A percentile compares a stretch with the other conserved stretches of the same genome.
phyloP scores from a whole-genome alignment of 805 yeast genomes.

The Myxozyma mucilagina region DNA sequence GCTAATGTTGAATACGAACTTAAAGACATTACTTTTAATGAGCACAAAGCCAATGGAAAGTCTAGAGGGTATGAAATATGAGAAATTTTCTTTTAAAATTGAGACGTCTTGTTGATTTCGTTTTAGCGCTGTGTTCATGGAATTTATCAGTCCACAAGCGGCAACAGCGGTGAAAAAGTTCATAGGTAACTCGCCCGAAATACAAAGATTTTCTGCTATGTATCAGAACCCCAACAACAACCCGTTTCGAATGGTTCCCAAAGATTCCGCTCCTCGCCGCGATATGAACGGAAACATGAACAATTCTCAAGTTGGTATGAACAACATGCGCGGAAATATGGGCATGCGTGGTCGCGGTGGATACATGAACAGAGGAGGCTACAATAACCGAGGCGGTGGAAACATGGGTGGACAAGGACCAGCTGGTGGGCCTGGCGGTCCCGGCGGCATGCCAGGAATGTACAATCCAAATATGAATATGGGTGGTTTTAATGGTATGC shows the following conservation, averaged over 20 bases:
- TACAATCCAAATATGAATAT: conserved; percentile 12
- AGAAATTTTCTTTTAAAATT: background rate
- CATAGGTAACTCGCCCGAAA: conserved; percentile 6
- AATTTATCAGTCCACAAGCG: conserved; percentile 28
- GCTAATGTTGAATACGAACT: conserved; percentile 30
- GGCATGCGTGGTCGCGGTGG: conserved; percentile 27
- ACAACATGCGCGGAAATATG: conserved; percentile 7
- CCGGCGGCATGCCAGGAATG: conserved; percentile 17
- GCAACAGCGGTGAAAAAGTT: conserved; percentile 27
- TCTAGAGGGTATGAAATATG: conserved; percentile 28
- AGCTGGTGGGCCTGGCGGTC: conserved; percentile 15
- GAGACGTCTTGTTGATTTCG: background rate
- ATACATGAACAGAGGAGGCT: conserved; percentile 4
- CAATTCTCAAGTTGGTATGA: background rate
- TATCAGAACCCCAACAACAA: conserved; percentile 24
- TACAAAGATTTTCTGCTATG: background rate
- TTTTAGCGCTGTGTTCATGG: conserved; percentile 27
- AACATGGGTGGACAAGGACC: conserved; percentile 16
- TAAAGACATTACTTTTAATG: conserved; percentile 32
- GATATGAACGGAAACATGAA: conserved; percentile 6
- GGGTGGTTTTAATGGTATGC: conserved; percentile 25
- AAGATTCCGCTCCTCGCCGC: conserved; percentile 18
- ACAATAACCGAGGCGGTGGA: conserved; percentile 14
- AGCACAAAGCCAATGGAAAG: conserved; percentile 35
- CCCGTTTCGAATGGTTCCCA: conserved; percentile 32